These are phyloP conservation scores for Aspergillus viridinutans DNA, from an alignment of 2,329 filamentous ascomycete species.

Conservation along the genomic window DNA sequence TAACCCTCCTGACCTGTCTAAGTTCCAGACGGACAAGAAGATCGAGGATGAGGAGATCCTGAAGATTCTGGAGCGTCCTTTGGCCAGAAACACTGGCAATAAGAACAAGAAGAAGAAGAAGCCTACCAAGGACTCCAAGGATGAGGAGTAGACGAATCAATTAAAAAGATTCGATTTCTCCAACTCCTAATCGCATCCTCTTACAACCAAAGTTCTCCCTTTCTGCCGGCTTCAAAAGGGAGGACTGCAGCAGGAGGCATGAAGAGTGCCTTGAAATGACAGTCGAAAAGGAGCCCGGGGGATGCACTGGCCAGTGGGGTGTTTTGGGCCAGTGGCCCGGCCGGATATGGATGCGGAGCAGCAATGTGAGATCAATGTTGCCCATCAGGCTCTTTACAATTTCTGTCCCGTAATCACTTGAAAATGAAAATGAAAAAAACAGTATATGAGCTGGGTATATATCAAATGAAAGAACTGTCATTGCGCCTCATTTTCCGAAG, in stretches of 20 bases:
- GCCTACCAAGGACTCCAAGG: constrained; percentile 41
- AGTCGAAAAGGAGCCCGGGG: background rate
- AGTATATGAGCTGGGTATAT: constrained; percentile 10
- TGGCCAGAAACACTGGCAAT: constrained; percentile 58
- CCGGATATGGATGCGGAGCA: background rate
- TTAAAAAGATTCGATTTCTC: constrained; percentile 4
- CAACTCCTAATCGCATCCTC: background rate
- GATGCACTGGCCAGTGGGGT: background rate
- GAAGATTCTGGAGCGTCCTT: constrained; percentile 85
- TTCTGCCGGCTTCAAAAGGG: background rate
- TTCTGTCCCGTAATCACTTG: constrained; percentile 16
- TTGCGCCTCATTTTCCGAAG: background rate
- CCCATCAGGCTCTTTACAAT: constrained; percentile 2
- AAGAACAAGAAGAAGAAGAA: constrained; percentile 92
- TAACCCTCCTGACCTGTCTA: constrained; percentile 69
- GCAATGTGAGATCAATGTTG: constrained; percentile 2
- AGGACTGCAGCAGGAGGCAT: background rate
- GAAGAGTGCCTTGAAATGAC: background rate
- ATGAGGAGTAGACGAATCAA: constrained; percentile 38
- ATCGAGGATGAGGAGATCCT: constrained; percentile 94
- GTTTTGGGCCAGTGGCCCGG: background rate
- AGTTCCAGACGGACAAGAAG: constrained; percentile 95
- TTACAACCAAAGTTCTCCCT: background rate
- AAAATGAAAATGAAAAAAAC: constrained; percentile 11
- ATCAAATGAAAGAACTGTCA: constrained; percentile 1